These are phyloP conservation scores for Geotrichum macrosporum DNA, from an alignment of 1,139 yeast genomes.

Conservation along the genomic window DNA sequence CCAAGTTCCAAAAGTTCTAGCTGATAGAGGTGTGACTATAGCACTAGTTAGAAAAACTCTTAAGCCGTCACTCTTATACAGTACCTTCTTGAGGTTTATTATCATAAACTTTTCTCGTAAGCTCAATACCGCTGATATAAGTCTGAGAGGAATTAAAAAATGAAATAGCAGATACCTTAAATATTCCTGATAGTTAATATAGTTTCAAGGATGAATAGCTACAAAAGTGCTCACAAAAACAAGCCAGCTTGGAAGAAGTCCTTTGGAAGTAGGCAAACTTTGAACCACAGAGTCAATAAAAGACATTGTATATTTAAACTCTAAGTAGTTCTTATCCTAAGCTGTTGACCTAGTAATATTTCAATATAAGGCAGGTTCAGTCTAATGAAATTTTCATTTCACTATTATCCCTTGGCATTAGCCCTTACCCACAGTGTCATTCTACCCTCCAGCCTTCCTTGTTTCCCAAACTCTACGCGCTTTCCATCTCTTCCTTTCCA, in stretches of 20 bases:
- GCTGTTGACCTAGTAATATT: too few species aligned
- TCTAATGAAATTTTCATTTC: too few species aligned
- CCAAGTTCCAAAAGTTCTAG: conserved; percentile 98
- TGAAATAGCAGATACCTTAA: conserved; percentile 73
- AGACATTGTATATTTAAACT: too few species aligned
- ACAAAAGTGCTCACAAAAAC: conserved; percentile 42
- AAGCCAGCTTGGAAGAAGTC: conserved; percentile 65
- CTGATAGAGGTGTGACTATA: conserved; percentile 65
- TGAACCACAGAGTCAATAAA: conserved; percentile 16
- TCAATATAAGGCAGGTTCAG: too few species aligned
- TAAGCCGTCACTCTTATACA: not conserved
- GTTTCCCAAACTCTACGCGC: too few species aligned
- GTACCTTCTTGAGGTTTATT: conserved; percentile 52
- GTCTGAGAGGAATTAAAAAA: conserved; percentile 86
- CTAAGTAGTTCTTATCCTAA: too few species aligned
- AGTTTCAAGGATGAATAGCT: not conserved
- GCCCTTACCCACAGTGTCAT: too few species aligned
- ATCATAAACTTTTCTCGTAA: conserved; percentile 78
- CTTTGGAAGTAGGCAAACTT: conserved; percentile 44
- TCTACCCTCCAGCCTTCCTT: too few species aligned
- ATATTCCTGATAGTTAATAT: not conserved
- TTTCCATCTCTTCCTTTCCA: too few species aligned
- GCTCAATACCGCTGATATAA: conserved; percentile 64
- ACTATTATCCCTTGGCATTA: too few species aligned
- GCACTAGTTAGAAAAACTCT: not conserved